A percentile compares a stretch with the other conserved stretches of the same genome.
phyloP scores from a whole-genome alignment of 495 filamentous ascomycete species.

The Penicillium robsamsonii region DNA sequence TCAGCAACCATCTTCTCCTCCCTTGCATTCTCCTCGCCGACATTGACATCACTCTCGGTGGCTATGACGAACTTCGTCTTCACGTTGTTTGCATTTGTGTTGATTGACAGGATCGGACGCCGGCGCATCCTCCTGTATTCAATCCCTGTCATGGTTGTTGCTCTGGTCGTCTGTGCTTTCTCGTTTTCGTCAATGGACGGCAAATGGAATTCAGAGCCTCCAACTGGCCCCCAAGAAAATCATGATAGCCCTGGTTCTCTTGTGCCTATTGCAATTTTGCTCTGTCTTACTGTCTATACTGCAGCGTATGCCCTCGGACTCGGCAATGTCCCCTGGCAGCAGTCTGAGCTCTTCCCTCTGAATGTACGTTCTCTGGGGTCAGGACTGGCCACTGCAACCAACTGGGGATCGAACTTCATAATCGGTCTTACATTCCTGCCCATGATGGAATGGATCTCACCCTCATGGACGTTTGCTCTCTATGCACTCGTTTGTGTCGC shows the following conservation, averaged over 20 bases:
- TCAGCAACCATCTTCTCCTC: conserved; percentile 85
- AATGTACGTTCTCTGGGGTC: conserved; percentile 79
- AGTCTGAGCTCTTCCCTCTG: conserved; percentile 85
- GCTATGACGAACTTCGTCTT: conserved; percentile 81
- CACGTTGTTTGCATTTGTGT: conserved; percentile 70
- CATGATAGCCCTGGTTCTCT: conserved; percentile 10
- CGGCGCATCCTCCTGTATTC: conserved; percentile 78
- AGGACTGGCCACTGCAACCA: conserved; percentile 78
- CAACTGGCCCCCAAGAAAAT: conserved; percentile 2
- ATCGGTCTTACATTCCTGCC: conserved; percentile 84
- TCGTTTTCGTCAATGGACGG: conserved; percentile 60
- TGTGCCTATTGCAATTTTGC: conserved; percentile 55
- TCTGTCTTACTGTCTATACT: conserved; percentile 77
- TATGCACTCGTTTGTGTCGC: conserved; percentile 68
- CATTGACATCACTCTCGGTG: conserved; percentile 75
- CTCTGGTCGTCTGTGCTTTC: conserved; percentile 63
- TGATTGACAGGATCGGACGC: conserved; percentile 80
- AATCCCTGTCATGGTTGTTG: conserved; percentile 78
- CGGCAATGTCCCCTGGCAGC: conserved; percentile 92
- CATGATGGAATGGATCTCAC: conserved; percentile 75
- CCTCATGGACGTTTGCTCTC: conserved; percentile 72
- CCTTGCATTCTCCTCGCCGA: conserved; percentile 76
- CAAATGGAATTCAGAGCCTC: conserved; percentile 24
- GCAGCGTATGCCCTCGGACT: conserved; percentile 84
- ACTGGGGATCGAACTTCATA: conserved; percentile 87